Evolutionary conservation across 148 eudicot genomes (phyloP).

Genomic region (Amaranthus hypochondriacus): DNA sequence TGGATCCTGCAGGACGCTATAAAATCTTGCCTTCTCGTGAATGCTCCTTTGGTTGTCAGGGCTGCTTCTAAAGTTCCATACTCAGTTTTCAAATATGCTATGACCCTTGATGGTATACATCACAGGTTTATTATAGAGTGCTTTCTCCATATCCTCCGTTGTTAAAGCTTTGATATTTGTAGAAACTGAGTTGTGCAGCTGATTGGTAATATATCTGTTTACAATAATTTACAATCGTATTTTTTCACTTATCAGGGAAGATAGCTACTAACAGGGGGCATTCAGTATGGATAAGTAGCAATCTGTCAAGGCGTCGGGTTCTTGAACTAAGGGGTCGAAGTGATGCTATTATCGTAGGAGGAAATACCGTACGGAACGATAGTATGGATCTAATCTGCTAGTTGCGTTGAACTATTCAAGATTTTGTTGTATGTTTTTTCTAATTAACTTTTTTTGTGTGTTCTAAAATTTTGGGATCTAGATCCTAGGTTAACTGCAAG

Average conservation of each 20-base stretch:
- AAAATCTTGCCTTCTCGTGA: constrained; percentile 78
- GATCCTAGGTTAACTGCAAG: constrained; percentile 94
- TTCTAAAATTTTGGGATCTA: constrained; percentile 28
- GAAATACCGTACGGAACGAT: constrained; percentile 92
- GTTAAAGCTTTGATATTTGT: neutral
- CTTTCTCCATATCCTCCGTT: neutral
- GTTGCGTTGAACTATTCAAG: constrained; percentile 17
- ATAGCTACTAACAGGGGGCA: constrained; percentile 88
- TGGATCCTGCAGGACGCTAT: constrained; percentile 59
- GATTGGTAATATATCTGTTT: constrained; percentile 1
- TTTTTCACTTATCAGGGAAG: constrained; percentile 55
- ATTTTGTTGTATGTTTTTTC: constrained; percentile 10
- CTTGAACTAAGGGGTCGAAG: constrained; percentile 91
- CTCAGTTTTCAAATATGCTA: constrained; percentile 91
- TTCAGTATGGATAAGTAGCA: constrained; percentile 95
- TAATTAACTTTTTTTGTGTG: constrained; percentile 17
- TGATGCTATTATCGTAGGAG: constrained; percentile 95
- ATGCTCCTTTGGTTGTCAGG: constrained; percentile 93
- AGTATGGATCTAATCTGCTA: constrained; percentile 54
- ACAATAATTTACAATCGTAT: neutral
- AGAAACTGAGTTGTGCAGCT: neutral
- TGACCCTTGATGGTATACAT: constrained; percentile 92
- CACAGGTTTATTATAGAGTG: neutral
- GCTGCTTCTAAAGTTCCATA: constrained; percentile 79
- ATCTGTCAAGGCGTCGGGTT: constrained; percentile 68